Evolutionary conservation across 2,329 filamentous ascomycete genomes (phyloP).

Genomic region (Diaporthe ilicicola): DNA sequence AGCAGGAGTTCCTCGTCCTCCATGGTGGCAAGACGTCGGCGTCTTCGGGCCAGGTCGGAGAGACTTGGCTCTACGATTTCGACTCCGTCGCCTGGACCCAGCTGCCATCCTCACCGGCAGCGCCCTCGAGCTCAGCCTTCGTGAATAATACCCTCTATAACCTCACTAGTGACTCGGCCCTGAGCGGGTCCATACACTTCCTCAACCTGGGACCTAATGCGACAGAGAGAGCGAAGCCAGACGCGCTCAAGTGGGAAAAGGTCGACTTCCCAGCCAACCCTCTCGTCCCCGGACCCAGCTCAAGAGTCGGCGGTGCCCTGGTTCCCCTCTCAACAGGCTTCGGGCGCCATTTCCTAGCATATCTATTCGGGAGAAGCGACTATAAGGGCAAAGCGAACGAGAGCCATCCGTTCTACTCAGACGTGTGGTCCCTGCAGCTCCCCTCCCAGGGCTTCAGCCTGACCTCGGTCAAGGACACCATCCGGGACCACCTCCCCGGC

Average conservation of each 20-base stretch:
- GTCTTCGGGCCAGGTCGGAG: slow-evolving; percentile 42
- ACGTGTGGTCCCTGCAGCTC: slow-evolving; percentile 63
- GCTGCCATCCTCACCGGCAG: slow-evolving; percentile 53
- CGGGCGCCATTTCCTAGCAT: slow-evolving; percentile 60
- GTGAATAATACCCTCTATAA: slow-evolving; percentile 55
- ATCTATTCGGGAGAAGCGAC: slow-evolving; percentile 53
- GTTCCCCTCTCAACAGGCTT: slow-evolving; percentile 58
- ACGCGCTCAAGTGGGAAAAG: slow-evolving; percentile 46
- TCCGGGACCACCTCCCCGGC: slow-evolving; percentile 51
- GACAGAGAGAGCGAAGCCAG: slow-evolving; percentile 42
- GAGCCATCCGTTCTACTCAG: slow-evolving; percentile 43
- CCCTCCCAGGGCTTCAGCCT: slow-evolving; percentile 54
- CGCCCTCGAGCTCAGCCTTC: slow-evolving; percentile 52
- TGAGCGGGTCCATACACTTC: slow-evolving; percentile 46
- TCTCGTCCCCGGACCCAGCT: slow-evolving; percentile 49
- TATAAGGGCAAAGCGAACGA: slow-evolving; percentile 28
- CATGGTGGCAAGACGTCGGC: slow-evolving; percentile 53
- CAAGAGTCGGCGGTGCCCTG: slow-evolving; percentile 53
- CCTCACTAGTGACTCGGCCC: slow-evolving; percentile 48
- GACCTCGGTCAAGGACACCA: slow-evolving; percentile 59
- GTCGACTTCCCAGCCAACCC: slow-evolving; percentile 48
- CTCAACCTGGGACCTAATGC: slow-evolving; percentile 44
- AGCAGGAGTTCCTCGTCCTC: slow-evolving; percentile 60
- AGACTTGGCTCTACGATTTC: slow-evolving; percentile 61
- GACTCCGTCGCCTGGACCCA: slow-evolving; percentile 57